A percentile compares a stretch with the other conserved stretches of the same genome.
Evolutionary conservation across 1,284 basidiomycete species (phyloP).

Genomic region (Meira nashicola): DNA sequence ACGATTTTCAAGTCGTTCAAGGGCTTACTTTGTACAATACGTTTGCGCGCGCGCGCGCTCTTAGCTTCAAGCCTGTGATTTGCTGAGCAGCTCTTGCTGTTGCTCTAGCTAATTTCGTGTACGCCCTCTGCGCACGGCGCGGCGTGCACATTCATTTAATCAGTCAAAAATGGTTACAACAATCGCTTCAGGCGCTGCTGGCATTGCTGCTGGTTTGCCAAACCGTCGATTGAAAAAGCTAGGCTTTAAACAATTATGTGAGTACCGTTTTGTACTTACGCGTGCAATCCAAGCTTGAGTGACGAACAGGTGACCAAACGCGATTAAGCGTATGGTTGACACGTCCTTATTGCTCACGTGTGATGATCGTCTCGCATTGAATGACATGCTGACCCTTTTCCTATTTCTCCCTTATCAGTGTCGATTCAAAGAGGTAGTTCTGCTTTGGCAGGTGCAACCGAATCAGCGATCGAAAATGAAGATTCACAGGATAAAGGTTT

Average conservation of each 20-base stretch:
- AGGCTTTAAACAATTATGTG: slow-evolving; percentile 9
- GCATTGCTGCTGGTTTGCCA: slow-evolving; percentile 6
- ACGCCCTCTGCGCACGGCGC: too few relatives aligned
- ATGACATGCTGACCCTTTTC: neutral
- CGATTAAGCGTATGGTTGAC: neutral
- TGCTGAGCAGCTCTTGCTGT: too few relatives aligned
- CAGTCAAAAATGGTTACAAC: slow-evolving; percentile 3
- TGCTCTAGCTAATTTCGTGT: too few relatives aligned
- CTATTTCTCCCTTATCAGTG: neutral
- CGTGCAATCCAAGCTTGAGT: too few relatives aligned
- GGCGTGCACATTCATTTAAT: too few relatives aligned
- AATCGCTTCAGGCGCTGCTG: neutral
- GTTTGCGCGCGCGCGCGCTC: too few relatives aligned
- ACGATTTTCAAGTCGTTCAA: too few relatives aligned
- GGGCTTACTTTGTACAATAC: too few relatives aligned
- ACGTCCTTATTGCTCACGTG: neutral
- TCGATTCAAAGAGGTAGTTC: slow-evolving; percentile 11
- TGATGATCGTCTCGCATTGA: neutral
- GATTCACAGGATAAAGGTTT: slow-evolving; percentile 44
- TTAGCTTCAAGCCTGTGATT: too few relatives aligned
- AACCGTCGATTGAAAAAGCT: slow-evolving; percentile 9
- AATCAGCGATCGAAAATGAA: slow-evolving; percentile 42
- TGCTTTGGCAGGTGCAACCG: slow-evolving; percentile 10
- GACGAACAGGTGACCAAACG: neutral
- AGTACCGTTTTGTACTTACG: too few relatives aligned